Evolutionary conservation across 345 rosid genomes (phyloP).

Genomic region (Hibiscus mutabilis): DNA sequence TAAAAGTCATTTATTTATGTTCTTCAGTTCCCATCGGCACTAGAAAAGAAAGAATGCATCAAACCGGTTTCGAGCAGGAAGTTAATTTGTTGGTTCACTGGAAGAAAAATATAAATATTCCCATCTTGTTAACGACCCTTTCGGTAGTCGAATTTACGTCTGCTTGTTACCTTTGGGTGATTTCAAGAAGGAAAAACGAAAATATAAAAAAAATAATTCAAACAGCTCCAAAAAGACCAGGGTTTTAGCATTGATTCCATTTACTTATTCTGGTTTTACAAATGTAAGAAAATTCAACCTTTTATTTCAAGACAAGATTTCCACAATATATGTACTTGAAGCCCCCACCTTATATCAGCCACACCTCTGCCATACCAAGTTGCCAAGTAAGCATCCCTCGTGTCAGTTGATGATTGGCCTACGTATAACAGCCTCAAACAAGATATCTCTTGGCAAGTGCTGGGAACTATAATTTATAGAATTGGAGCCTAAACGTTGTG

Average conservation of each 20-base stretch:
- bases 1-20: no score
- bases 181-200: constrained; percentile 5
- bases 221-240: not conserved
- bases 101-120: not conserved
- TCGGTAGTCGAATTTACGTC: not conserved
- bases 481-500: not conserved
- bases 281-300: constrained; percentile 3
- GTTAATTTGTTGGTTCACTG: not conserved
- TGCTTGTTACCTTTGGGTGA: not conserved
- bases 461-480: constrained; percentile 15
- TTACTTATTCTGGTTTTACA: constrained; percentile 6
- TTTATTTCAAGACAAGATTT: not conserved
- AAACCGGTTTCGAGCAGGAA: no score
- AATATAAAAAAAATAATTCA: not conserved
- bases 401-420: constrained; percentile 17
- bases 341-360: not conserved
- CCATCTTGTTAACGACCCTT: not conserved
- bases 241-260: not conserved
- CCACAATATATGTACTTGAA: not conserved
- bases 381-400: constrained; percentile 17
- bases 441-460: constrained; percentile 14
- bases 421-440: constrained; percentile 25
- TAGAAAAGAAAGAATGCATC: no score
- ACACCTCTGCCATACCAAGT: not conserved
- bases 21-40: no score